These are phyloP conservation scores for Daldinia concentrica DNA, from an alignment of 495 filamentous ascomycete species.

Conservation along the genomic window DNA sequence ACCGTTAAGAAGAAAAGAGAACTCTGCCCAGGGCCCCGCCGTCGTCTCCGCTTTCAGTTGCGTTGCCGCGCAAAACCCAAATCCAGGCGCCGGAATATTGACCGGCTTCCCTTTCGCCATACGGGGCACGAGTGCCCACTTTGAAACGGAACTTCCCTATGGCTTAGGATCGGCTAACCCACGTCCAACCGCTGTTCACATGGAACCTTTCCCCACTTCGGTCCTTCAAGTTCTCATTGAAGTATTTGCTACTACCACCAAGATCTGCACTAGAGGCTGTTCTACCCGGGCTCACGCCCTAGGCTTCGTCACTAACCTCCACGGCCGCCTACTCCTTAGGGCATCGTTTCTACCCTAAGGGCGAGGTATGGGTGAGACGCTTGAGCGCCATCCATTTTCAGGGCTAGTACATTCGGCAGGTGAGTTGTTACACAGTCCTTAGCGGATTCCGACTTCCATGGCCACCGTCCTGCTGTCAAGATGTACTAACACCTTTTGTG, in stretches of 20 bases:
- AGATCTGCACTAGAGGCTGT: constrained; percentile 14
- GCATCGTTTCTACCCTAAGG: constrained; percentile 15
- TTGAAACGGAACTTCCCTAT: constrained; percentile 16
- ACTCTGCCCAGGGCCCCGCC: too few relatives aligned
- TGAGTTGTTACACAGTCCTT: constrained; percentile 16
- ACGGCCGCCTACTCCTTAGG: constrained; percentile 14
- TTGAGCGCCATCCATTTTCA: constrained; percentile 16
- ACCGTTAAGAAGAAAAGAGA: too few relatives aligned
- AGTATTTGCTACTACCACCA: constrained; percentile 16
- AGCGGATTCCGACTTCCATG: constrained; percentile 15
- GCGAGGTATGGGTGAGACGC: constrained; percentile 13
- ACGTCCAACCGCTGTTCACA: constrained; percentile 14
- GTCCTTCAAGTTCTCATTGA: constrained; percentile 14
- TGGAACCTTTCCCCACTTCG: constrained; percentile 15
- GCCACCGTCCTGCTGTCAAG: constrained; percentile 14
- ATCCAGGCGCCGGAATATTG: constrained; percentile 15
- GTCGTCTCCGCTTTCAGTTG: constrained; percentile 15
- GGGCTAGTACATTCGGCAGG: constrained; percentile 15
- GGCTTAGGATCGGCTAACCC: constrained; percentile 15
- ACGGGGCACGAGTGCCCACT: constrained; percentile 11
- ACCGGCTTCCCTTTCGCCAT: constrained; percentile 15
- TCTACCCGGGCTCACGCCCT: constrained; percentile 12
- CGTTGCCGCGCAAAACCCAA: constrained; percentile 14
- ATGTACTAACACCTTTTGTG: constrained; percentile 16
- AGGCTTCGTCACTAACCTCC: constrained; percentile 14